These are phyloP conservation scores for Kitagawia praeruptora DNA, from an alignment of 129 eudicot genomes.

Conservation along the genomic window DNA sequence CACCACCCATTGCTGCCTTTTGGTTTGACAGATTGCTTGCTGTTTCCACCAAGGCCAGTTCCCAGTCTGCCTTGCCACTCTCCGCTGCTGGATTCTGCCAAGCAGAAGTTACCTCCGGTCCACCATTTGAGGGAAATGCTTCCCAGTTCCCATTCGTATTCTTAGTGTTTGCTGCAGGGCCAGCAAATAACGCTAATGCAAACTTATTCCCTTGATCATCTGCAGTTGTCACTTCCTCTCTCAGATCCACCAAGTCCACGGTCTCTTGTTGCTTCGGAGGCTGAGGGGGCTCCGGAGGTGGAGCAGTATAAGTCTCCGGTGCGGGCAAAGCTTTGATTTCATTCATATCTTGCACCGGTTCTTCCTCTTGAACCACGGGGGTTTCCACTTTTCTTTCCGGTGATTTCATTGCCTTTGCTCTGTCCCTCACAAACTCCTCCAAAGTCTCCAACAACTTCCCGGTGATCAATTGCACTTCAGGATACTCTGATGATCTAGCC, in stretches of 20 bases:
- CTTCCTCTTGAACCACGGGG: constrained; percentile 7
- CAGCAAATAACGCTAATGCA: constrained; percentile 35
- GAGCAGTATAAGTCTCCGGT: constrained; percentile 17
- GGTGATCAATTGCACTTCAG: constrained; percentile 29
- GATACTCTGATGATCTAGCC: constrained; percentile 39
- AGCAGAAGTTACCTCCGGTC: constrained; percentile 13
- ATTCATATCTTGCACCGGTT: constrained; percentile 24
- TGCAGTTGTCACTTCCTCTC: constrained; percentile 20
- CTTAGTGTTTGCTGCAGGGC: background rate
- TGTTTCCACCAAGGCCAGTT: constrained; percentile 30
- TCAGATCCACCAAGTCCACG: constrained; percentile 23
- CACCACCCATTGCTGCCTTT: constrained; percentile 27
- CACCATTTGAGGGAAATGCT: constrained; percentile 19
- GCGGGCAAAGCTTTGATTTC: constrained; percentile 35
- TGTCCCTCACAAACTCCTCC: constrained; percentile 35
- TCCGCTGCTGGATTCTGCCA: constrained; percentile 14
- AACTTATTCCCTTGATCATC: constrained; percentile 29
- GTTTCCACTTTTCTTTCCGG: constrained; percentile 13
- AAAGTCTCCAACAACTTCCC: constrained; percentile 25
- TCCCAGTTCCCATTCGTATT: constrained; percentile 28
- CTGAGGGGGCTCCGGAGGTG: background rate
- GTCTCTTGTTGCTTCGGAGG: constrained; percentile 9
- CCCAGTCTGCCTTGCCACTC: constrained; percentile 31
- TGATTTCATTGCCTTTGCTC: constrained; percentile 10
- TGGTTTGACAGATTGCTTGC: constrained; percentile 34